Evolutionary conservation across 78 protist species (phyloP).

Genomic region (Goniomonas avonlea): DNA sequence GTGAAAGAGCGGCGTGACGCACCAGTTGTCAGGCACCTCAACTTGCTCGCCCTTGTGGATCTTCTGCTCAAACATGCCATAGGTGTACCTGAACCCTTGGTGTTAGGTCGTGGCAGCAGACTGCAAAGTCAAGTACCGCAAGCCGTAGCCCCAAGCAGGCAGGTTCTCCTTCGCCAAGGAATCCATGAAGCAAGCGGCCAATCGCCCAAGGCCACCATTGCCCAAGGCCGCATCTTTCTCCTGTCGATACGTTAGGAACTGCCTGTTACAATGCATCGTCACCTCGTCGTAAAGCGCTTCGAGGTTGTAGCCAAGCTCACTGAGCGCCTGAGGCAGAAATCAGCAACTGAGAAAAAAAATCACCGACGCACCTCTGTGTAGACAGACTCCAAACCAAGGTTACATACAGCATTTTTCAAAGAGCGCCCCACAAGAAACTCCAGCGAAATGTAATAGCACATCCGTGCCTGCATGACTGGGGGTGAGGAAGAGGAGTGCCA

Average conservation of each 20-base stretch:
- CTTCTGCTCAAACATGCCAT: constrained; percentile 89
- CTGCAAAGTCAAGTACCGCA: constrained; percentile 62
- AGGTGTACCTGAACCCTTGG: too few species aligned
- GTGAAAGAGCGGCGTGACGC: not conserved
- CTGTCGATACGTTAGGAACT: constrained; percentile 3
- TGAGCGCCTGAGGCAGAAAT: constrained; percentile 30
- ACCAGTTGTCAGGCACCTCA: constrained; percentile 82
- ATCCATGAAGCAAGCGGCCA: constrained; percentile 84
- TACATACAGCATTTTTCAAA: constrained; percentile 59
- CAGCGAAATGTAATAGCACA: constrained; percentile 69
- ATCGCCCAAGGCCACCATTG: constrained; percentile 95
- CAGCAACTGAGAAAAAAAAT: not conserved
- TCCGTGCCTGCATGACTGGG: constrained; percentile 49
- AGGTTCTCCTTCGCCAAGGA: constrained; percentile 72
- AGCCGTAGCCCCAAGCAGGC: constrained; percentile 81
- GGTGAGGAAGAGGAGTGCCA: too few species aligned
- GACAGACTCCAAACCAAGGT: constrained; percentile 36
- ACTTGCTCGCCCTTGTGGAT: constrained; percentile 74
- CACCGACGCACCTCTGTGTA: too few species aligned
- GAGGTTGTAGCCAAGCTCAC: constrained; percentile 48
- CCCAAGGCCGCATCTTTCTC: constrained; percentile 94
- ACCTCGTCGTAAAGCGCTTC: constrained; percentile 57
- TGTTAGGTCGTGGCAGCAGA: too few species aligned
- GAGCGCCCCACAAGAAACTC: constrained; percentile 88
- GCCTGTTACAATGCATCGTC: not conserved